Percentiles rank a stretch among this genome's conserved stretches.
Conservation (phyloP, 495 filamentous ascomycete species). For the Penicillium cinerascens region DNA sequence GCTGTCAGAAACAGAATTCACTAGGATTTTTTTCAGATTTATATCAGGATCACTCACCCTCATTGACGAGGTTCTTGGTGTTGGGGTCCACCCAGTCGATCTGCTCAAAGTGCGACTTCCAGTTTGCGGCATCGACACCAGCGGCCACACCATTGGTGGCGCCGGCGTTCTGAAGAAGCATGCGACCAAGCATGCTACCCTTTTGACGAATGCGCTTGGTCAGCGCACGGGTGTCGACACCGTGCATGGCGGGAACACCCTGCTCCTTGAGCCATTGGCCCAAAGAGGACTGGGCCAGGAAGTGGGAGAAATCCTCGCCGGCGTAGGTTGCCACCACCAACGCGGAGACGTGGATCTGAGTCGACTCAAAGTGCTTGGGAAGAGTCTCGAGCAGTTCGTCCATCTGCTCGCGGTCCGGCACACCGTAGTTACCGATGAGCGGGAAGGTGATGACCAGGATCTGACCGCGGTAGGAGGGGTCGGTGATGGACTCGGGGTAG, state of each 20-base stretch:
- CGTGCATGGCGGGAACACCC: constrained; percentile 92
- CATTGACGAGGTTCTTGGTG: constrained; percentile 81
- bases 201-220: constrained; percentile 91
- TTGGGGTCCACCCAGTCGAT: constrained; percentile 92
- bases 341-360: constrained; percentile 86
- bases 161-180: constrained; percentile 67
- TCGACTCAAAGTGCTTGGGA: constrained; percentile 87
- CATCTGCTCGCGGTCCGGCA: constrained; percentile 76
- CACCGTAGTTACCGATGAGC: constrained; percentile 90
- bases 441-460: constrained; percentile 91
- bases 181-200: constrained; percentile 92
- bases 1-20: background rate
- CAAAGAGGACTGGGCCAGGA: constrained; percentile 81
- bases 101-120: constrained; percentile 67
- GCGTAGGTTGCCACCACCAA: constrained; percentile 86
- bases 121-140: constrained; percentile 46
- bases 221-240: constrained; percentile 88
- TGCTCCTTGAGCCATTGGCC: constrained; percentile 95
- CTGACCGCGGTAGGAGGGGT: constrained; percentile 89
- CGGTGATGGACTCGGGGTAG: constrained; percentile 92
- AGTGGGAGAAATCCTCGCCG: constrained; percentile 92
- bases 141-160: constrained; percentile 44
- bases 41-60: constrained; percentile 62
- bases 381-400: constrained; percentile 79
- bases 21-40: background rate